These are phyloP conservation scores for Talinum fruticosum DNA, from an alignment of 148 eudicot genomes.

Conservation along the genomic window DNA sequence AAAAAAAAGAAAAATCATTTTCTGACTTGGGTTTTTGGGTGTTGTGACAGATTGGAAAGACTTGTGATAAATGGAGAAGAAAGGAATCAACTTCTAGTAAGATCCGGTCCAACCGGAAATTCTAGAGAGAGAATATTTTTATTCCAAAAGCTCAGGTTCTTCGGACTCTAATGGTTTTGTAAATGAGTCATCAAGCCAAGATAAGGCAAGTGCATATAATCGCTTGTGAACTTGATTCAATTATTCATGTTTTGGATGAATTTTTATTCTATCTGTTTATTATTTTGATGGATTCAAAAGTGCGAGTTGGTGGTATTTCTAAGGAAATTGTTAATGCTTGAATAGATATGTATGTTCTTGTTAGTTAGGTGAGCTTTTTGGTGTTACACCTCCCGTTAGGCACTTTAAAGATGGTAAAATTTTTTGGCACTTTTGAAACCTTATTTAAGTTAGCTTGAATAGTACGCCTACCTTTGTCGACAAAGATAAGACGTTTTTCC, in stretches of 20 bases:
- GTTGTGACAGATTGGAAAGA: conserved; percentile 13
- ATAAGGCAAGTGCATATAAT: conserved; percentile 40
- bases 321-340: background rate
- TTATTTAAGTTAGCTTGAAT: too few species aligned
- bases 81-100: conserved; percentile 2
- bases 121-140: conserved; percentile 13
- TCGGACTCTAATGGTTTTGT: conserved; percentile 35
- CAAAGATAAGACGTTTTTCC: too few species aligned
- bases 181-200: conserved; percentile 34
- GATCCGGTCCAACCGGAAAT: conserved; percentile 15
- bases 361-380: background rate
- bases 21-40: background rate
- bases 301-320: too few species aligned
- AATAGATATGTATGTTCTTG: background rate
- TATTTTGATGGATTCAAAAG: background rate
- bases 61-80: conserved; percentile 11
- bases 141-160: conserved; percentile 42
- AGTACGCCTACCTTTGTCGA: too few species aligned
- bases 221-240: background rate
- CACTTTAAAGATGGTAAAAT: too few species aligned
- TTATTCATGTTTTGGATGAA: background rate
- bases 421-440: background rate
- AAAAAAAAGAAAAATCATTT: background rate
- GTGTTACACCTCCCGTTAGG: too few species aligned
- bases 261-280: background rate